Conservation (phyloP, 805 yeast genomes). For the Yueomyces sp. region DNA sequence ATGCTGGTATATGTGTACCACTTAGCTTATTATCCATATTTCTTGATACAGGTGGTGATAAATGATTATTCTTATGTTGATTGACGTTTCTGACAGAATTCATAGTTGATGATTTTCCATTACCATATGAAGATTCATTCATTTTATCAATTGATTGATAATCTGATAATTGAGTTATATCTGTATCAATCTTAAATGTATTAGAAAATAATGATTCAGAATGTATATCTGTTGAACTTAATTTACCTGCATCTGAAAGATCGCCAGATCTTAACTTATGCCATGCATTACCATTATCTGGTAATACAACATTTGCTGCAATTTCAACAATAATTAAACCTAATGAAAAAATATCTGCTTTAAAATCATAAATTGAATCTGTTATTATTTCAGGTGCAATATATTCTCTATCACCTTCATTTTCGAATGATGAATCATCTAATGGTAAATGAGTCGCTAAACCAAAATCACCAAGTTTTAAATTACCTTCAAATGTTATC, state of each 20-base stretch:
- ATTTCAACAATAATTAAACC: constrained; percentile 89
- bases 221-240: constrained; percentile 57
- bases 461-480: constrained; percentile 95
- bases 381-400: constrained; percentile 94
- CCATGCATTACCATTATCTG: constrained; percentile 96
- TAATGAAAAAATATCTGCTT: constrained; percentile 90
- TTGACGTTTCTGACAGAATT: background rate
- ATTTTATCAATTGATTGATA: constrained; percentile 5
- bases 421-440: constrained; percentile 48
- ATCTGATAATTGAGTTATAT: constrained; percentile 8
- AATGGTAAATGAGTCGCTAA: constrained; percentile 77
- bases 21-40: background rate
- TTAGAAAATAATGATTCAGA: constrained; percentile 21
- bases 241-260: constrained; percentile 82
- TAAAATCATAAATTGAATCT: constrained; percentile 68
- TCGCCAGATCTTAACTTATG: constrained; percentile 92
- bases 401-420: constrained; percentile 95
- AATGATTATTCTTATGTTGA: background rate
- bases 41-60: background rate
- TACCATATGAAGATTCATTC: constrained; percentile 7
- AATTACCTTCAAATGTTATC: constrained; percentile 84
- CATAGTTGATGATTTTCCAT: background rate
- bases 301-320: constrained; percentile 88
- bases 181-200: constrained; percentile 16
- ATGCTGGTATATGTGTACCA: constrained; percentile 40